Evolutionary conservation across 306 rosid genomes (phyloP).

Genomic region (Spatholobus suberectus): DNA sequence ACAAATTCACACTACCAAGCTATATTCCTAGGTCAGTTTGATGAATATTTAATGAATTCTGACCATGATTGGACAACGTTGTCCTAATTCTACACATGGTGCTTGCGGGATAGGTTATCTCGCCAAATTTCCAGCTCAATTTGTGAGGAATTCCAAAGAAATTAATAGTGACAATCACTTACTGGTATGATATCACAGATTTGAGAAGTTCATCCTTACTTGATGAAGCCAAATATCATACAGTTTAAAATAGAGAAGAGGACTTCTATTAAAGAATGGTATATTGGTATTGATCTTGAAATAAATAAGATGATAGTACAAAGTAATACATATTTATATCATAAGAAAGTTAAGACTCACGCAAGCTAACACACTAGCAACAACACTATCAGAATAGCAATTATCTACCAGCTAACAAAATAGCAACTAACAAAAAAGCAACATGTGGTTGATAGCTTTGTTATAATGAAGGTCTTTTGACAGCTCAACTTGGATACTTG

Average conservation of each 20-base stretch:
- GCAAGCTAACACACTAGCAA: neutral
- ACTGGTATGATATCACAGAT: too few relatives aligned
- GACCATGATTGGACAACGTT: neutral
- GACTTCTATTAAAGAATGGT: too few relatives aligned
- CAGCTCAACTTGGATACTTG: neutral
- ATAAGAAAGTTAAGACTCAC: neutral
- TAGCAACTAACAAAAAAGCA: neutral
- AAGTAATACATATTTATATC: neutral
- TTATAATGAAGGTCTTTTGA: neutral
- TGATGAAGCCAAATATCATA: neutral
- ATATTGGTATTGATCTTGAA: neutral
- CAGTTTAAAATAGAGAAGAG: too few relatives aligned
- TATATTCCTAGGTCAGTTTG: neutral
- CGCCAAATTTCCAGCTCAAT: neutral
- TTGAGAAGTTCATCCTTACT: neutral
- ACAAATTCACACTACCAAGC: neutral
- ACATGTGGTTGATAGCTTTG: neutral
- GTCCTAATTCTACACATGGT: neutral
- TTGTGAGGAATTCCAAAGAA: neutral
- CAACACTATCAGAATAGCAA: neutral
- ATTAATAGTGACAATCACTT: neutral
- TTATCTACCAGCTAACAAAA: neutral
- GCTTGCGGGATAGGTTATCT: neutral
- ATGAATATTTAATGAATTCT: constrained; percentile 3
- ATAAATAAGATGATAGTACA: neutral